Evolutionary conservation across 208 protist genomes (phyloP), one percentile per base, ranked within the genome.

Genomic region (Leishmania tropica): DNA sequence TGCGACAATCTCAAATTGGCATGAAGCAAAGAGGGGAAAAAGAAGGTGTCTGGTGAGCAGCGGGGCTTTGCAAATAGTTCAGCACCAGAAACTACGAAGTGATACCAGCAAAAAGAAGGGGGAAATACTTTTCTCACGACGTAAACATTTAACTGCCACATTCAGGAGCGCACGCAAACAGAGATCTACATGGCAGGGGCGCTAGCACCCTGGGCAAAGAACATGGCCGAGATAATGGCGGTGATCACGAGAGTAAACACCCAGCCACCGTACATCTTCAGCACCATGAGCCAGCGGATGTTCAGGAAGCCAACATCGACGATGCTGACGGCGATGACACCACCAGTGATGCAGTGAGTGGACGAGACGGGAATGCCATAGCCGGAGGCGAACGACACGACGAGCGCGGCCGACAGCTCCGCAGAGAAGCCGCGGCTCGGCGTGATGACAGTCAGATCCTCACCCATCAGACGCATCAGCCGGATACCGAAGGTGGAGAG

Each of bases 331-430:
- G 92, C 92, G 19, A 96, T 80, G 45, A 98, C 86, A 28, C 88
- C 90, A 21, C 96, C 96, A 60, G 94, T 92, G 79, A 94, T 96
- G 79, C 90, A 93, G 87, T 98, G 96, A n/a, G 96, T 98, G 8
- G 96, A 97, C 6, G 91, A 96, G 45, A 98, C 89, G 58, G 96
- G 94, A 53, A 96, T 85, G 70, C 88, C 89, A 73, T 90, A 90
- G 68, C 70, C 83, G 56, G 92, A 96, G 58, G 91, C 89, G 45
- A 95, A 83, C 31, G 94, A 91, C 7, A 97, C 87, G 45, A 95
- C 89, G 0, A 94, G 75, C 53, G 92, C 92, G 17, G 88, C 83
- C 1, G 90, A 75, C 70, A 95, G 84, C 83, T 95, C 90, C 53
- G 89, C 90, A 47, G 85, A 89, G 88, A 89, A 93, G 37, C 87